A percentile compares a stretch with the other conserved stretches of the same genome.
Conservation (phyloP, 2,329 filamentous ascomycete species). For the Aureobasidium pullulans region DNA sequence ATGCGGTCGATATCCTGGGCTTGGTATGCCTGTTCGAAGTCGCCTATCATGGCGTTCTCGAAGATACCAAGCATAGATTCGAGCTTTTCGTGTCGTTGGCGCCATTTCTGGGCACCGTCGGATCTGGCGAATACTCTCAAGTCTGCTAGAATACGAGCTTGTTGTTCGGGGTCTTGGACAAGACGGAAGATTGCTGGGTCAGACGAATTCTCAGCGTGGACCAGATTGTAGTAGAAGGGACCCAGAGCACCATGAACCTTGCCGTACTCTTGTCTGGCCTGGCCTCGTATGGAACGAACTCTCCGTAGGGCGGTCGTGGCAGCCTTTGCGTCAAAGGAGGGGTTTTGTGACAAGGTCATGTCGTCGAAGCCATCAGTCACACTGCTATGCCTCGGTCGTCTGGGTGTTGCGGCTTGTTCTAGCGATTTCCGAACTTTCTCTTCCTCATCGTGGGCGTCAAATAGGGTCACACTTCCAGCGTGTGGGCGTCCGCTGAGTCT, state of each 20-base stretch:
- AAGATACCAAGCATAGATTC: constrained; percentile 72
- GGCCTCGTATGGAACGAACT: constrained; percentile 71
- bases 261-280: constrained; percentile 82
- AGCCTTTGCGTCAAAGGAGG: constrained; percentile 28
- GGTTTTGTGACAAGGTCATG: constrained; percentile 46
- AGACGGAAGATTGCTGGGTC: constrained; percentile 80
- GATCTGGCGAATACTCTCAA: constrained; percentile 70
- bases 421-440: constrained; percentile 43
- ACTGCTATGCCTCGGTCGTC: constrained; percentile 24
- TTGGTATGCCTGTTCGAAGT: constrained; percentile 90
- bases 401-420: constrained; percentile 21
- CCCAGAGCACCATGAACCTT: constrained; percentile 82
- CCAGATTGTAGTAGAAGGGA: constrained; percentile 82
- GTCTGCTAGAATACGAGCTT: constrained; percentile 82
- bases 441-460: constrained; percentile 65
- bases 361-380: constrained; percentile 72
- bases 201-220: constrained; percentile 61
- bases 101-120: constrained; percentile 71
- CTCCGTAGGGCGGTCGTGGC: constrained; percentile 63
- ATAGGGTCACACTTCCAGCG: constrained; percentile 53
- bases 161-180: constrained; percentile 80
- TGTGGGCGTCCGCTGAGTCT: constrained; percentile 44
- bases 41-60: constrained; percentile 79
- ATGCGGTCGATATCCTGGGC: constrained; percentile 82
- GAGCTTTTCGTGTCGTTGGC: constrained; percentile 63